Percentiles rank a stretch among this genome's conserved stretches.
Conservation (phyloP, 805 yeast genomes). For the Lachancea fermentati region DNA sequence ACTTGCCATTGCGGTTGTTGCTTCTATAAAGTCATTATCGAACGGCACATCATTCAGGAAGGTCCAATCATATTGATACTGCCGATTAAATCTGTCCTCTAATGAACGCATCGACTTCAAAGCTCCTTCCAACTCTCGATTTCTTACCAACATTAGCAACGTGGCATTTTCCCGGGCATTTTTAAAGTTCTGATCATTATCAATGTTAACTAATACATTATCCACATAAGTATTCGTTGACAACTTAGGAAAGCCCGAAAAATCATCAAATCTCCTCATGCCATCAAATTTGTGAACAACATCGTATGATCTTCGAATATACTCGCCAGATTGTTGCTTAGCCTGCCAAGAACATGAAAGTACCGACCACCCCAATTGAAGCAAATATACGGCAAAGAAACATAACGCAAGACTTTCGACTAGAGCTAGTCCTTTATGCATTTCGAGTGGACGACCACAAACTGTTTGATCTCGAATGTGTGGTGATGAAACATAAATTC, state of each 20-base stretch:
- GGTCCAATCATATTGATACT: slow-evolving; percentile 71
- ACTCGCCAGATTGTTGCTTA: no score
- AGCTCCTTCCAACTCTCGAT: slow-evolving; percentile 72
- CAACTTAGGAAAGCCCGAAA: slow-evolving; percentile 17
- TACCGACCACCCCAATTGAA: no score
- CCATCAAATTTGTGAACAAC: slow-evolving; percentile 16
- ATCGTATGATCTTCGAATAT: no score
- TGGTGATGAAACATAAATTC: no score
- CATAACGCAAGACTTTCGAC: no score
- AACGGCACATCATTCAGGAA: slow-evolving; percentile 73
- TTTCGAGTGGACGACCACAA: no score
- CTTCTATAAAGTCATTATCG: slow-evolving; percentile 53
- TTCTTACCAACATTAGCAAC: slow-evolving; percentile 79
- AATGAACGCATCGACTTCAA: slow-evolving; percentile 67
- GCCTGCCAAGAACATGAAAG: no score
- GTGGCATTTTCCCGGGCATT: slow-evolving; percentile 58
- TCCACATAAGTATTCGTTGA: slow-evolving; percentile 26
- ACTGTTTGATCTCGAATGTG: no score
- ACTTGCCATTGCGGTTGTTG: slow-evolving; percentile 52
- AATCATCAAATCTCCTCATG: slow-evolving; percentile 8
- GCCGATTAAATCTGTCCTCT: slow-evolving; percentile 66
- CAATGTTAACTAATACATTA: slow-evolving; percentile 10
- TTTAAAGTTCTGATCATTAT: background rate
- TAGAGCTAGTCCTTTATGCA: no score
- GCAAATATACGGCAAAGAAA: no score